Base-by-base conservation (phyloP, 2,329 filamentous ascomycete genomes). In the Coccinonectria pachysandricola region DNA sequence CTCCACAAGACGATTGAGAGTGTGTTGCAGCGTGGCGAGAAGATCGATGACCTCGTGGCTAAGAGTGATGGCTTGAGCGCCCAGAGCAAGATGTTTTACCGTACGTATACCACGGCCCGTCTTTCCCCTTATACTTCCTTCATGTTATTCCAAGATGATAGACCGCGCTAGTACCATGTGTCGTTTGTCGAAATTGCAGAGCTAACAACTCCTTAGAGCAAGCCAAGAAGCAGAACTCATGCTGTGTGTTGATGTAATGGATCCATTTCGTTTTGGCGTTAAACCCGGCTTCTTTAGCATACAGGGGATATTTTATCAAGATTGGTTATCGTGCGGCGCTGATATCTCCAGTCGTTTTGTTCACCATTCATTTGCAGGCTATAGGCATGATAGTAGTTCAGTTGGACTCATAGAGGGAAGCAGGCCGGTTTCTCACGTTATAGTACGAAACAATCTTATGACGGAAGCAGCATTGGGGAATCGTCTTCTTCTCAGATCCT, bases 1-100 rank as follows among this genome's bases (percentile, higher is more conserved):
- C 68, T 98, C 46, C 86, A 96, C 63, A 93, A 96, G 72, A 95
- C 91, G 22, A 95, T 94, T 46, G 81, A 93, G 64, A 82, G 75
- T 48, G 77, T 68, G 27, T 57, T 95, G 48, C 79, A 95, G 65
- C 73, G 91, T 36, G 91, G 87, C 21, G 87, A 96, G 73, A 96
- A 95, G 71, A 85, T 98, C 43, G 88, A 96, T 51, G 83, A 81
- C 46, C 60, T 98, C 44, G 88, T 96, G 23, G 78, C 79, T 39
- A 96, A 96, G 74, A 93, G 84, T 48, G 85, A 94, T 46, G 84
- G 79, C 8, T 59, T 98, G 48, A 93, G 84, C 58, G 73, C 75
- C 25, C 82, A 91, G 66, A 94, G 85, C 63, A 96, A 94, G 71
- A 88, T 92, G 80, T 98, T 98, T 57, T 96, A 96, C 57, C 85